Base-by-base conservation (phyloP, 306 rosid species). In the Vachellia pachyceras region DNA sequence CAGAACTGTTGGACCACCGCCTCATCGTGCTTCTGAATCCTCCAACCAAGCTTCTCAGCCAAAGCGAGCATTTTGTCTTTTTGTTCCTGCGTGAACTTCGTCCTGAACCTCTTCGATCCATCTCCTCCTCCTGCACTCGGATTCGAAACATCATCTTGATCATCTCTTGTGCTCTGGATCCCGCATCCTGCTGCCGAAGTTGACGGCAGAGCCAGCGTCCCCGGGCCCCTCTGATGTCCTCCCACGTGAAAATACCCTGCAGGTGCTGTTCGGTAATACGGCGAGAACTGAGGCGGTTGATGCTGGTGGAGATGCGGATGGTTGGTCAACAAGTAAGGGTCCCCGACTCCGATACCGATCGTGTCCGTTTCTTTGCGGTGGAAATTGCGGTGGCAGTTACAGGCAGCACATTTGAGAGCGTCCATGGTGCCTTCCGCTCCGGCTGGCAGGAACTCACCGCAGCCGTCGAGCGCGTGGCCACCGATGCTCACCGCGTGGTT, bases 361-460 rank as follows among this genome's bases (percentile, higher is more conserved):
- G 35, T 3, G 52, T 90, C 92, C 9, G 84, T 77, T 60, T 91
- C 97, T 29, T 89, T 90, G 6, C 99, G 94, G 87, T 95, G 99
- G 90, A 95, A 95, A 82, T 91, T 95, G 6, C 99, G 97, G 92
- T 95, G 99, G 79, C 99, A 95, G 95, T 82, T 85, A 61, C 99
- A 95, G 40, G 99, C 99, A 46, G 99, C 99, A 84, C 99, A 95
- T 82, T 93, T 91, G 13, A 95, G 97, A 0, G 84, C 94, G 69
- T 95, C 97, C 4, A 93, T 86, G 0, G 95, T 83, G 37, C 97
- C 97, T 20, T 95, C 99, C 0, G 82, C 79, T 14, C 99, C 99
- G 0, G 97, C 94, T 0, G 97, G 67, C 68, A 95, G 50, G 71
- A 92, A 95, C 90, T 95, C 97, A 0, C 99, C 88, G 87, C 99